Conservation (phyloP, 345 rosid species). For the Camelina neglecta region DNA sequence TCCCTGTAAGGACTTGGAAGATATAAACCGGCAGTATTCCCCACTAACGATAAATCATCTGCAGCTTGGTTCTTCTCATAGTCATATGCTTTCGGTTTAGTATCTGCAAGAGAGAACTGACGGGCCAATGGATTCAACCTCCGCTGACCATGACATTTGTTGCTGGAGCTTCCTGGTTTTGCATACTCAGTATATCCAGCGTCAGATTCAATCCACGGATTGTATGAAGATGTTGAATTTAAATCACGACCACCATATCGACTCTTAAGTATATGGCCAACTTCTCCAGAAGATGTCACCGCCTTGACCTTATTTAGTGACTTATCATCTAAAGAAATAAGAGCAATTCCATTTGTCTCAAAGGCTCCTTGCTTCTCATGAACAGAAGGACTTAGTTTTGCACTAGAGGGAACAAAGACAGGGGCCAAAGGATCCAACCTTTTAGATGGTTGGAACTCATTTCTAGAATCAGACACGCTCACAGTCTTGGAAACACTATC, state of each 20-base stretch:
- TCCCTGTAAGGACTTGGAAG: slow-evolving; percentile 7
- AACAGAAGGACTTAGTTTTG: slow-evolving; percentile 32
- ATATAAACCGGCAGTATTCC: slow-evolving; percentile 9
- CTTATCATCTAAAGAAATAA: slow-evolving; percentile 13
- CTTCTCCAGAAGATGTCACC: slow-evolving; percentile 41
- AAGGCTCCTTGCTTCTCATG: slow-evolving; percentile 35
- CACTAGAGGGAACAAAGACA: slow-evolving; percentile 39
- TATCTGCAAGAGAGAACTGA: slow-evolving; percentile 37
- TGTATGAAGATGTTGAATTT: slow-evolving; percentile 42
- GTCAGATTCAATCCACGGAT: slow-evolving; percentile 31
- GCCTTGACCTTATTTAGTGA: slow-evolving; percentile 20
- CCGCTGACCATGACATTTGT: slow-evolving; percentile 30
- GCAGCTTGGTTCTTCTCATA: slow-evolving; percentile 21
- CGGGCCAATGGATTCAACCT: slow-evolving; percentile 42
- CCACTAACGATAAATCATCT: slow-evolving; percentile 19
- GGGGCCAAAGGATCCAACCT: slow-evolving; percentile 49
- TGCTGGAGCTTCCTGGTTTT: slow-evolving; percentile 38
- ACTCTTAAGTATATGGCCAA: slow-evolving; percentile 21
- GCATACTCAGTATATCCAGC: slow-evolving; percentile 36
- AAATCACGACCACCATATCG: slow-evolving; percentile 27
- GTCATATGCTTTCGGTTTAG: slow-evolving; percentile 30
- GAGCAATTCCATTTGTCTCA: slow-evolving; percentile 21
- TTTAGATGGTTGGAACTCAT: slow-evolving; percentile 27
- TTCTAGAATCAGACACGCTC: slow-evolving; percentile 20
- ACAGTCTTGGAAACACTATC: slow-evolving; percentile 12